Conservation (phyloP, 129 eudicot species). For the Arctium lappa region DNA sequence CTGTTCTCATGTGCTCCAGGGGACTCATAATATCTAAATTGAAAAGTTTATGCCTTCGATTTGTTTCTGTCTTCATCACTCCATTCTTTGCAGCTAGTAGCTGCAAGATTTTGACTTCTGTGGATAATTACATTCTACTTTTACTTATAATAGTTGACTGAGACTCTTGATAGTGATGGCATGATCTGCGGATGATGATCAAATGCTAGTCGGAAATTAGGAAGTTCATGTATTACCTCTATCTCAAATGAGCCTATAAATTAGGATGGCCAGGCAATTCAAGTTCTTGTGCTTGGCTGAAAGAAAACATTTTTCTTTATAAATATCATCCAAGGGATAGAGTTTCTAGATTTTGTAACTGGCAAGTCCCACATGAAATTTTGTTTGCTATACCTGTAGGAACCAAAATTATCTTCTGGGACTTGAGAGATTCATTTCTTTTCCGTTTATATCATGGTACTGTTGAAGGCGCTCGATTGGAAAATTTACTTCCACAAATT, state of each 20-base stretch:
- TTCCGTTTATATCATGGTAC: constrained; percentile 68
- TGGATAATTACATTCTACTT: background rate
- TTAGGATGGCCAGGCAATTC: background rate
- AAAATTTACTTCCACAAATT: constrained; percentile 62
- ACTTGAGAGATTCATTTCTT: constrained; percentile 72
- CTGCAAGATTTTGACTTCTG: background rate
- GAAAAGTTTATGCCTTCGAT: no score
- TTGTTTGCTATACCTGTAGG: constrained; percentile 46
- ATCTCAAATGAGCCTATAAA: no score
- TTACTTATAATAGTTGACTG: background rate
- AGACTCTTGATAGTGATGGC: background rate
- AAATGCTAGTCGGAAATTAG: background rate
- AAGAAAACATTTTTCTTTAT: background rate
- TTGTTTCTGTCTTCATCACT: no score
- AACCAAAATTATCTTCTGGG: constrained; percentile 81
- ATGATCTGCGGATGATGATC: background rate
- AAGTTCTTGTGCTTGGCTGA: background rate
- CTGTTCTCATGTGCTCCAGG: no score
- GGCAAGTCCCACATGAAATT: background rate
- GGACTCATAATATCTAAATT: no score
- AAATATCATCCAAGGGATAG: background rate
- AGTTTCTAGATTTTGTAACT: background rate
- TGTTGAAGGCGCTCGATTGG: constrained; percentile 79
- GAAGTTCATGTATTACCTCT: background rate
- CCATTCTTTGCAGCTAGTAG: background rate